Percentiles rank a stretch among this genome's conserved stretches.
Evolutionary conservation across 495 filamentous ascomycete genomes (phyloP).

Genomic region (Pyrenopolyporus hunteri): DNA sequence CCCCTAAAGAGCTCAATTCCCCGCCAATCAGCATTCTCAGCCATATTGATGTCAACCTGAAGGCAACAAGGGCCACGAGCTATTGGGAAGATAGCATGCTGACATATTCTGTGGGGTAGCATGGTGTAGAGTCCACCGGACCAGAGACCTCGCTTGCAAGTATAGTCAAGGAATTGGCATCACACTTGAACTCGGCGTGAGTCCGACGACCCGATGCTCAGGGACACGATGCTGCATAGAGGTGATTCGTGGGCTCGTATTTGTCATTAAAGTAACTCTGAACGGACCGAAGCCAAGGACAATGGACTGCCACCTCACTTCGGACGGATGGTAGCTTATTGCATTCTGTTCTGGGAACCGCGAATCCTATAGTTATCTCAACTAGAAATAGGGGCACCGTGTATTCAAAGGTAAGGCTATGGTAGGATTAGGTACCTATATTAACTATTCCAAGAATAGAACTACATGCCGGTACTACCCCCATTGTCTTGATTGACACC

Average conservation of each 20-base stretch:
- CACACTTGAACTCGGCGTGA: background rate
- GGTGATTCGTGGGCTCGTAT: background rate
- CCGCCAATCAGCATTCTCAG: constrained; percentile 10
- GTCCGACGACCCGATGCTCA: background rate
- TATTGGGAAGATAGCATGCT: background rate
- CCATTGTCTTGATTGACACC: too few relatives aligned
- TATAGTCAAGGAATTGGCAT: background rate
- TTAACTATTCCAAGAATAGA: too few relatives aligned
- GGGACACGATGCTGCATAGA: background rate
- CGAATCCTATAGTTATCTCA: background rate
- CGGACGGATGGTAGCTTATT: constrained; percentile 6
- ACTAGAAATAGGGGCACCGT: too few relatives aligned
- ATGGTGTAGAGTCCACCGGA: background rate
- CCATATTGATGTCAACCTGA: constrained; percentile 7
- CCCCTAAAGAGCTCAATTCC: background rate
- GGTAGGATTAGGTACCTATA: background rate
- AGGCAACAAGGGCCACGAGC: background rate
- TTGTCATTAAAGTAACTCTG: constrained; percentile 12
- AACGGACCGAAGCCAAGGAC: background rate
- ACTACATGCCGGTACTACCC: too few relatives aligned
- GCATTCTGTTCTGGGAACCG: background rate
- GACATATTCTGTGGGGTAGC: constrained; percentile 9
- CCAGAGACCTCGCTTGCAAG: background rate
- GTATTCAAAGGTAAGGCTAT: too few relatives aligned
- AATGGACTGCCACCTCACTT: constrained; percentile 1